A percentile compares a stretch with the other conserved stretches of the same genome.
Conservation (phyloP, 495 filamentous ascomycete genomes). For the Daldinia grandis region DNA sequence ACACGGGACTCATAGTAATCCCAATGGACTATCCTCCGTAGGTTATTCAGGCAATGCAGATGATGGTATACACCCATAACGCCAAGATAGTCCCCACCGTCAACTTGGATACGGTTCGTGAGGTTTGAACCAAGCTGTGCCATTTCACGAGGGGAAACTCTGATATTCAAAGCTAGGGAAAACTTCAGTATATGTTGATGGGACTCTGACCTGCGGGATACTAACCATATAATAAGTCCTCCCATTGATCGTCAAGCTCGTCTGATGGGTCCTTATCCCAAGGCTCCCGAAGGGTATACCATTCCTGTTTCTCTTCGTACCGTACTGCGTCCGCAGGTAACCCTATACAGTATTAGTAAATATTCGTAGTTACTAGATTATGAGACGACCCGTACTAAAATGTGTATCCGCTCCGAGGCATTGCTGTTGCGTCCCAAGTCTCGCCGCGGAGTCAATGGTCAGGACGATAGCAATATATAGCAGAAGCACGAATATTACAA, state of each 20-base stretch:
- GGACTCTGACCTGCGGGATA: background rate
- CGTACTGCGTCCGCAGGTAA: constrained; percentile 11
- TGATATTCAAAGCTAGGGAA: constrained; percentile 40
- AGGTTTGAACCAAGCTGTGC: constrained; percentile 30
- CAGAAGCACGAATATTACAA: constrained; percentile 3
- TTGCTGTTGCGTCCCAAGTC: background rate
- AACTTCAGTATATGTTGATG: background rate
- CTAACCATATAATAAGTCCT: constrained; percentile 41
- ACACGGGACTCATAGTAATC: constrained; percentile 38
- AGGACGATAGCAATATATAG: constrained; percentile 2
- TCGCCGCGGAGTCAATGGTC: constrained; percentile 3
- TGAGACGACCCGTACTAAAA: constrained; percentile 1
- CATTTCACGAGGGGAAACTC: constrained; percentile 42
- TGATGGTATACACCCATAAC: constrained; percentile 48
- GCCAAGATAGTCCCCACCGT: constrained; percentile 44
- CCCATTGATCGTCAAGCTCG: constrained; percentile 43
- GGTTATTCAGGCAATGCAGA: constrained; percentile 47
- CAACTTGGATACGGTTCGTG: constrained; percentile 38
- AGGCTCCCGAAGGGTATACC: constrained; percentile 25
- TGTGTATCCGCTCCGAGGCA: background rate
- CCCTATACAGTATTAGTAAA: background rate
- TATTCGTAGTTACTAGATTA: background rate
- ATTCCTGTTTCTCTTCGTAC: constrained; percentile 39
- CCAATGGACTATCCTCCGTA: constrained; percentile 36
- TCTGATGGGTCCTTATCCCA: constrained; percentile 42